Conservation (phyloP, 2,329 filamentous ascomycete genomes). For the Fusarium pilosicola region DNA sequence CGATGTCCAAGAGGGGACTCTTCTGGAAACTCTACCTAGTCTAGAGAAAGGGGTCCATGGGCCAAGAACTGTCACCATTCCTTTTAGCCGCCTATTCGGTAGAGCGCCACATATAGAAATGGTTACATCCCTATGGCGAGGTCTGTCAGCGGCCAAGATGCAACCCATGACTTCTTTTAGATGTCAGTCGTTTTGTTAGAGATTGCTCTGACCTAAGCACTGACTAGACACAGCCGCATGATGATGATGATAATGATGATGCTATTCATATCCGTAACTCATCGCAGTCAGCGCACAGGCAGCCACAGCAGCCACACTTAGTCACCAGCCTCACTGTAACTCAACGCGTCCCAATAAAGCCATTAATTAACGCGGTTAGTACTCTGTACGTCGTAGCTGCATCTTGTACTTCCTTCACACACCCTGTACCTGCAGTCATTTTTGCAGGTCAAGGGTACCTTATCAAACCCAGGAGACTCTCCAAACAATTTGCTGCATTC, state of each 20-base stretch:
- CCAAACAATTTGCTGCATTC: background rate
- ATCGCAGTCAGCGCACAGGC: background rate
- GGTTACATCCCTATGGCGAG: slow-evolving; percentile 1
- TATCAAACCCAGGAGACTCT: background rate
- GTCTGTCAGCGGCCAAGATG: background rate
- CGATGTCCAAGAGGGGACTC: background rate
- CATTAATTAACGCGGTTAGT: slow-evolving; percentile 35
- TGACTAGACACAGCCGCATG: background rate
- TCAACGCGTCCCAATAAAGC: slow-evolving; percentile 17
- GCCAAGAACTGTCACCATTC: background rate
- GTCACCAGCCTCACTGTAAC: background rate
- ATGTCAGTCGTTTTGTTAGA: background rate
- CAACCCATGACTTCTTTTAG: background rate
- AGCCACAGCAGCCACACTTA: slow-evolving; percentile 22
- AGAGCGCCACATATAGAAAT: slow-evolving; percentile 28
- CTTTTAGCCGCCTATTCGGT: background rate
- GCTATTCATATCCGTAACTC: background rate
- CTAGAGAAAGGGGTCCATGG: slow-evolving; percentile 1
- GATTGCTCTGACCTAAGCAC: background rate
- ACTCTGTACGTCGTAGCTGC: background rate
- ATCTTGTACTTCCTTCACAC: slow-evolving; percentile 10
- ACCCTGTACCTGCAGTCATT: slow-evolving; percentile 8
- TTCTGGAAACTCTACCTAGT: slow-evolving; percentile 28
- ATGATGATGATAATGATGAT: background rate
- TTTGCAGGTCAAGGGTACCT: background rate